Evolutionary conservation across 768 basidiomycete genomes (phyloP).

Genomic region (Neoboletus magnificus): DNA sequence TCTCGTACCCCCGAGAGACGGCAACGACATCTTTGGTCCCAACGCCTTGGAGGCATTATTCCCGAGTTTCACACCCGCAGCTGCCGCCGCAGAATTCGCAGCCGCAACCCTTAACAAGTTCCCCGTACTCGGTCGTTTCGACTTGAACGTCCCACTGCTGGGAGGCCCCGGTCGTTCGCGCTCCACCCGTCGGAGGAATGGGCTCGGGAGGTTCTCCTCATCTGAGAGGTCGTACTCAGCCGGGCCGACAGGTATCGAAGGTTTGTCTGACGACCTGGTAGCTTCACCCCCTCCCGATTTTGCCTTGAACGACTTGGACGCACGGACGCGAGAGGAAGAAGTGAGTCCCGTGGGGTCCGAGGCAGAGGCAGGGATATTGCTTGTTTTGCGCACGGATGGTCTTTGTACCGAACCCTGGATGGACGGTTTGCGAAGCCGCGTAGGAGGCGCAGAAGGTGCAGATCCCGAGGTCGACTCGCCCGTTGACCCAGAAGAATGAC

Average conservation of each 20-base stretch:
- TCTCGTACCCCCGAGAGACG: constrained; percentile 26
- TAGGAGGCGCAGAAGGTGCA: constrained; percentile 35
- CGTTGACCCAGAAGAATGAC: constrained; percentile 28
- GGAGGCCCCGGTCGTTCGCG: constrained; percentile 28
- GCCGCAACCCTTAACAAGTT: constrained; percentile 59
- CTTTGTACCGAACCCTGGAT: constrained; percentile 42
- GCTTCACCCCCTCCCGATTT: constrained; percentile 2
- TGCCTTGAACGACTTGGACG: constrained; percentile 16
- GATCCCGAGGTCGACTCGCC: constrained; percentile 19
- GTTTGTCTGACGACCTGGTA: constrained; percentile 7
- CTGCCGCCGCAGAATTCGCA: constrained; percentile 42
- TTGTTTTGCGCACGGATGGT: constrained; percentile 22
- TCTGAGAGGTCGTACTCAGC: constrained; percentile 67
- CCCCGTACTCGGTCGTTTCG: constrained; percentile 49
- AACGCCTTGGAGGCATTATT: constrained; percentile 8
- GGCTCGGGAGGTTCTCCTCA: constrained; percentile 84
- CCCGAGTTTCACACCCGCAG: constrained; percentile 20
- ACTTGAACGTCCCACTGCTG: constrained; percentile 11
- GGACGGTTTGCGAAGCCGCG: constrained; percentile 55
- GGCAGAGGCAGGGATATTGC: constrained; percentile 34
- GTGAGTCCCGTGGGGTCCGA: constrained; percentile 39
- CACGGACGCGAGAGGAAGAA: constrained; percentile 17
- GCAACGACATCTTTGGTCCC: constrained; percentile 7
- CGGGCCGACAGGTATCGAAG: constrained; percentile 20
- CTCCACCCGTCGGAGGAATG: constrained; percentile 65